phyloP scores from a whole-genome alignment of 2,329 filamentous ascomycete species.

The Trichoderma sp. region DNA sequence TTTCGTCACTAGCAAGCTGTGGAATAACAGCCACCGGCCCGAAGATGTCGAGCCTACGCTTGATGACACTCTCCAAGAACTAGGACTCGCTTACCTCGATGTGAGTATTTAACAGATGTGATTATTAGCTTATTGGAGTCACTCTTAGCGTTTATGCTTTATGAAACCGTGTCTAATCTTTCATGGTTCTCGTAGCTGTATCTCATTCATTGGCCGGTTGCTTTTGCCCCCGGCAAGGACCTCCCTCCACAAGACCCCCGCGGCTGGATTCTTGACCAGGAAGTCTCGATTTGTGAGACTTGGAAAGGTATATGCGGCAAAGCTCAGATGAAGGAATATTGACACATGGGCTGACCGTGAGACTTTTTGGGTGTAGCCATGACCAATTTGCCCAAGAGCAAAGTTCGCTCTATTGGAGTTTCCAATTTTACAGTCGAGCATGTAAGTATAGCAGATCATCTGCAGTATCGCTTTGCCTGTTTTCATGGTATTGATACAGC shows the following conservation, averaged over 20 bases:
- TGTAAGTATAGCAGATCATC: background rate
- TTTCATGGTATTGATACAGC: background rate
- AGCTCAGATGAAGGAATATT: too few species aligned
- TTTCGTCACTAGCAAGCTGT: constrained; percentile 62
- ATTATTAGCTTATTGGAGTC: background rate
- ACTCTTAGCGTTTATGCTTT: background rate
- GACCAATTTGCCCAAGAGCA: constrained; percentile 61
- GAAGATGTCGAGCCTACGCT: constrained; percentile 60
- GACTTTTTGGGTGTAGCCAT: constrained; percentile 39
- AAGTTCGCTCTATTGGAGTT: constrained; percentile 69
- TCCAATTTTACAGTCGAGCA: constrained; percentile 65
- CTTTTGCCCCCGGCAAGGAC: constrained; percentile 46
- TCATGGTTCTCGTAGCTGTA: constrained; percentile 48
- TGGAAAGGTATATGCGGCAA: constrained; percentile 41
- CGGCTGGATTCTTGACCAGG: constrained; percentile 48
- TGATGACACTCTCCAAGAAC: constrained; percentile 58
- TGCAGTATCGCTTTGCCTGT: background rate
- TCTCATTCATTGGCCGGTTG: constrained; percentile 67
- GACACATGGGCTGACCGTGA: background rate
- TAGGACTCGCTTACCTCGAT: constrained; percentile 62
- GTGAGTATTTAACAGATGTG: constrained; percentile 33
- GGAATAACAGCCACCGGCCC: constrained; percentile 63
- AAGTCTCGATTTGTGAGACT: constrained; percentile 48
- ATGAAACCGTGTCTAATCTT: background rate
- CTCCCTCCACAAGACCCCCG: constrained; percentile 51